Base-by-base conservation (phyloP, 179 eudicot genomes). In the Beta lomatogona region DNA sequence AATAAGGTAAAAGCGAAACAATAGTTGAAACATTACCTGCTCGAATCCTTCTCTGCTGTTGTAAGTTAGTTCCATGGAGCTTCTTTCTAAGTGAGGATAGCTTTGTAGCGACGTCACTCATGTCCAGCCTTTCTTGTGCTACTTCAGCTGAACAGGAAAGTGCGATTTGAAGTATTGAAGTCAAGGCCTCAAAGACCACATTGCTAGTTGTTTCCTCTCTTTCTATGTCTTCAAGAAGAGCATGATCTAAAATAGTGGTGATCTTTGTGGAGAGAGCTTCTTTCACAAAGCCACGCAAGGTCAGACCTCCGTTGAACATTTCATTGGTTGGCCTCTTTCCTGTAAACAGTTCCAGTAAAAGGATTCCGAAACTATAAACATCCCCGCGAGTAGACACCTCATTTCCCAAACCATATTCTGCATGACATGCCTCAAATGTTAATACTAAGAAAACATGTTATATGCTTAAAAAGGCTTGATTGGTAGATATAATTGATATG, bases 341-440 rank as follows among this genome's bases (percentile, higher is more conserved):
- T 65, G 85, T 82, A 59, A 82, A 73, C 80, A 75, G 54, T 53
- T 82, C 86, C 8, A 83, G 79, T 22, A 80, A 0, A 11, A 83
- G 71, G 67, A 83, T 76, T 3, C 81, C 81, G 28, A 60, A 77
- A 52, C 80, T 76, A 31, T 76, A 69, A 7, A 45, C 76, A 76
- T 81, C 80, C 0, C 83, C 80, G 15, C 9, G 12, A 2, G 55
- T 60, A 13, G 80, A 58, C 5, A 48, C 70, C 61, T 58, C 77
- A 46, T 71, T 71, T 59, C 80, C 84, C 64, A 77, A 2, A 21
- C 77, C 84, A 60, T 82, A 82, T 70, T 76, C 84, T 82, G 80
- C 76, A 82, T 22, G 22, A 0, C 53, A 69, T 15, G 19, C 10
- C 25, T 9, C n/a, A n/a, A 61, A 1, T 18, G 8, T 61, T 61